These are phyloP conservation scores for Fusarium compactum DNA, from an alignment of 2,329 filamentous ascomycete species.

Conservation along the genomic window DNA sequence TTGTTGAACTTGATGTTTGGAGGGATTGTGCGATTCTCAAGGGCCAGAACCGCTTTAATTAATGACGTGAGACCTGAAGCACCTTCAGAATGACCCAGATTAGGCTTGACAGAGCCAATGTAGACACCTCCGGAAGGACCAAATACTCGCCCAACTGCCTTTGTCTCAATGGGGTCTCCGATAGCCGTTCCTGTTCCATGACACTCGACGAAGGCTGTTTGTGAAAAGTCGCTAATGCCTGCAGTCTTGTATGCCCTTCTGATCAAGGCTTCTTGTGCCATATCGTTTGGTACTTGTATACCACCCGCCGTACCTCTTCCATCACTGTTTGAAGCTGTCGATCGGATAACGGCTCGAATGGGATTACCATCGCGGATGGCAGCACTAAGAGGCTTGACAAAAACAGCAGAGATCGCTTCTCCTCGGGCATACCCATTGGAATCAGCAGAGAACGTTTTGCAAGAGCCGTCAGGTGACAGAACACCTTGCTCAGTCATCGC, in stretches of 20 bases:
- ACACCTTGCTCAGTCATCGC: slow-evolving; percentile 2
- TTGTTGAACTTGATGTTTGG: slow-evolving; percentile 50
- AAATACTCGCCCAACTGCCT: background rate
- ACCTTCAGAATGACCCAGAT: background rate
- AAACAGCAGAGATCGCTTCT: slow-evolving; percentile 18
- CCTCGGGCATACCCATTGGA: slow-evolving; percentile 30
- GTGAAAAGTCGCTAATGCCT: background rate
- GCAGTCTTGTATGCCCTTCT: background rate
- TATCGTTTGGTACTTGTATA: slow-evolving; percentile 7
- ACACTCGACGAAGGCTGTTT: slow-evolving; percentile 6
- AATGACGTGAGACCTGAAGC: slow-evolving; percentile 1
- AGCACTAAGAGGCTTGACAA: slow-evolving; percentile 1
- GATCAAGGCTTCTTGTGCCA: background rate
- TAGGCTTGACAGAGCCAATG: slow-evolving; percentile 5
- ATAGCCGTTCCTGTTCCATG: slow-evolving; percentile 11
- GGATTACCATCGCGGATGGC: slow-evolving; percentile 4
- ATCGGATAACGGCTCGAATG: slow-evolving; percentile 2
- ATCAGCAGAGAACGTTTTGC: slow-evolving; percentile 12
- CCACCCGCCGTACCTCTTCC: slow-evolving; percentile 12
- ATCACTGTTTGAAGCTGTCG: slow-evolving; percentile 13
- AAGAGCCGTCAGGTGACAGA: slow-evolving; percentile 10
- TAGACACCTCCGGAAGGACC: background rate
- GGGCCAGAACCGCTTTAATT: slow-evolving; percentile 38
- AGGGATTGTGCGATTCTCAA: slow-evolving; percentile 50
- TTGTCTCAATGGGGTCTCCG: slow-evolving; percentile 6